Evolutionary conservation across 139 green algal species (phyloP).

Genomic region (Chlamydomonas sp.): DNA sequence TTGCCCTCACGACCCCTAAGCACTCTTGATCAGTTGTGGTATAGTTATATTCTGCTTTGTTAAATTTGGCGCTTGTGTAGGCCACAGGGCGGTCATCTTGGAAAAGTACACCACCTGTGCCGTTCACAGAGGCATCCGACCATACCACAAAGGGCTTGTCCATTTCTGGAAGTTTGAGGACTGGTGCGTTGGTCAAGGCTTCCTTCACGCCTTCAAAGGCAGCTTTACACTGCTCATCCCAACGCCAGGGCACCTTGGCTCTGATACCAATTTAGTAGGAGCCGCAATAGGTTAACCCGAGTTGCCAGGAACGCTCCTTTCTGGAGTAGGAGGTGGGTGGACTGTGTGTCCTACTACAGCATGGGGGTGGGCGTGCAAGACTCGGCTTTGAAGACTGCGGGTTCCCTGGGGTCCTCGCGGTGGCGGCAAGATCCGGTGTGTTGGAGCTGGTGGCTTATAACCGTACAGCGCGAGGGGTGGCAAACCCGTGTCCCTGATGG

Average conservation of each 20-base stretch:
- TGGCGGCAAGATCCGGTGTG: no score
- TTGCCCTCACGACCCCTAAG: conserved; percentile 36
- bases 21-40: conserved; percentile 44
- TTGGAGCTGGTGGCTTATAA: no score
- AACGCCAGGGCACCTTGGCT: background rate
- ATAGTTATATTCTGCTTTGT: conserved; percentile 51
- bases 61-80: conserved; percentile 40
- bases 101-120: conserved; percentile 36
- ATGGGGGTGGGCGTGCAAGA: no score
- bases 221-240: background rate
- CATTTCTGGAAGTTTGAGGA: conserved; percentile 19
- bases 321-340: no score
- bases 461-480: no score
- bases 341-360: no score
- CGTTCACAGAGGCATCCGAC: conserved; percentile 37
- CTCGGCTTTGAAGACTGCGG: no score
- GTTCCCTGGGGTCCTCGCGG: no score
- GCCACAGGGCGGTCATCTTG: conserved; percentile 48
- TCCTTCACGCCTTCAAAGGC: conserved; percentile 38
- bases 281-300: no score
- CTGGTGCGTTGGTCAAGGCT: conserved; percentile 28
- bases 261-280: no score
- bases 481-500: no score
- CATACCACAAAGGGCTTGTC: conserved; percentile 22
- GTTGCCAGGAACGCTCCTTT: no score